phyloP scores from a whole-genome alignment of 1,284 basidiomycete species.

The Pholiota adiposa region DNA sequence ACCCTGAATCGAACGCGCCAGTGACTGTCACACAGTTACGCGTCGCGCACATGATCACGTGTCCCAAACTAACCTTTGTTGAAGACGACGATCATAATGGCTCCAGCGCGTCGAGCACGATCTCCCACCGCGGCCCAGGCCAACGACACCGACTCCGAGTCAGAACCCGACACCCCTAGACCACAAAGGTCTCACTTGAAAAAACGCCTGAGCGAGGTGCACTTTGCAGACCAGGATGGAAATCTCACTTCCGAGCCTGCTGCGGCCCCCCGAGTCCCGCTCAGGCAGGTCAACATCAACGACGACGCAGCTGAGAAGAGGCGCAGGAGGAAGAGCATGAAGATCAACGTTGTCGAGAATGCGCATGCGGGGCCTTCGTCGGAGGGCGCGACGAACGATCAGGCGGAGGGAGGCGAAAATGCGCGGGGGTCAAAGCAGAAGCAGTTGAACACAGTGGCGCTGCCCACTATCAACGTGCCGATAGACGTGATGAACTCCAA shows the following conservation, averaged over 20 bases:
- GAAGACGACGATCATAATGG: conserved; percentile 36
- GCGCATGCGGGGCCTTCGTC: conserved; percentile 57
- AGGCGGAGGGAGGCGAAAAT: conserved; percentile 25
- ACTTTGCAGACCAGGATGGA: conserved; percentile 49
- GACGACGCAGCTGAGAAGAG: conserved; percentile 83
- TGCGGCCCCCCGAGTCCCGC: conserved; percentile 48
- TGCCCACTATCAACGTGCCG: conserved; percentile 63
- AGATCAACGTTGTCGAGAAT: conserved; percentile 55
- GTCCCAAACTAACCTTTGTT: conserved; percentile 35
- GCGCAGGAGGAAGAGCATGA: conserved; percentile 73
- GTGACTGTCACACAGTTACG: conserved; percentile 18
- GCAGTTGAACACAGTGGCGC: conserved; percentile 63
- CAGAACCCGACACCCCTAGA: conserved; percentile 52
- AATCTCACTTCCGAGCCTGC: conserved; percentile 46
- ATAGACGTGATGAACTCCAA: conserved; percentile 87
- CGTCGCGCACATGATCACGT: conserved; percentile 35
- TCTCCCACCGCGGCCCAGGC: conserved; percentile 34
- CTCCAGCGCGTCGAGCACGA: conserved; percentile 37
- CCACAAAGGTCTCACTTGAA: conserved; percentile 44
- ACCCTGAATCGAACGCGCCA: neutral
- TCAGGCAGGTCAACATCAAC: conserved; percentile 71
- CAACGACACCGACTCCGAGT: conserved; percentile 46
- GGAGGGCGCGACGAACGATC: conserved; percentile 34
- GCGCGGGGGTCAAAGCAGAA: conserved; percentile 50
- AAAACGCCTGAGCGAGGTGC: conserved; percentile 67